Evolutionary conservation across 768 basidiomycete species (phyloP).

Genomic region (Lentinula raphanica): DNA sequence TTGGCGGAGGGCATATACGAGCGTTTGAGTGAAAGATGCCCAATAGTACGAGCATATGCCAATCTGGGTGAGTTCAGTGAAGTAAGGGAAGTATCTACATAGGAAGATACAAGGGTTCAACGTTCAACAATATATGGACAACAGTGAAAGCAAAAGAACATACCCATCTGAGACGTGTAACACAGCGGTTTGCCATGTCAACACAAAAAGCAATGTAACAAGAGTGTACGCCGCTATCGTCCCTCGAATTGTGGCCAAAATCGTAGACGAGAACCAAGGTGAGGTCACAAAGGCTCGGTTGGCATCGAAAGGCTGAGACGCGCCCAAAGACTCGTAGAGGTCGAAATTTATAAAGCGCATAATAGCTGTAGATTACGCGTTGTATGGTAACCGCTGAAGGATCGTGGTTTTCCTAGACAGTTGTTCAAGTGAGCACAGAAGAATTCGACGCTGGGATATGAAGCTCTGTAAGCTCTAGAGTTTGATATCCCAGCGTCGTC

Average conservation of each 20-base stretch:
- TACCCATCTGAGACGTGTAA: conserved; percentile 27
- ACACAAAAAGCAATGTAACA: conserved; percentile 31
- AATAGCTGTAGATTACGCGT: too few species aligned
- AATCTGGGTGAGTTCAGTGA: conserved; percentile 58
- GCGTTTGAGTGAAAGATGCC: conserved; percentile 50
- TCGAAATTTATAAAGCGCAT: too few species aligned
- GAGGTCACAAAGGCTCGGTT: conserved; percentile 41
- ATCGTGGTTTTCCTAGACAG: too few species aligned
- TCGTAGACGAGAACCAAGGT: conserved; percentile 35
- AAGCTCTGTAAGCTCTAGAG: too few species aligned
- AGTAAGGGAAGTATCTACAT: conserved; percentile 56
- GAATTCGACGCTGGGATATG: too few species aligned
- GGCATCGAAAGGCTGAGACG: conserved; percentile 26
- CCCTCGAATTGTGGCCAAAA: conserved; percentile 41
- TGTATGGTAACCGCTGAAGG: too few species aligned
- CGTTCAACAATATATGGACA: background rate
- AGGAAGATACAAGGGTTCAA: background rate
- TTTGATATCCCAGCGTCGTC: too few species aligned
- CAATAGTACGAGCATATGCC: conserved; percentile 61
- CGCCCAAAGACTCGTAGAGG: background rate
- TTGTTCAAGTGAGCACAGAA: too few species aligned
- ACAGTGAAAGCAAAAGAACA: conserved; percentile 10
- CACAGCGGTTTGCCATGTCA: conserved; percentile 28
- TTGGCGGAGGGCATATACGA: conserved; percentile 28
- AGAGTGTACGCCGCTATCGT: conserved; percentile 48